Evolutionary conservation across 192 early-diverging fungal genomes (phyloP).

Genomic region (Piromyces finnis): DNA sequence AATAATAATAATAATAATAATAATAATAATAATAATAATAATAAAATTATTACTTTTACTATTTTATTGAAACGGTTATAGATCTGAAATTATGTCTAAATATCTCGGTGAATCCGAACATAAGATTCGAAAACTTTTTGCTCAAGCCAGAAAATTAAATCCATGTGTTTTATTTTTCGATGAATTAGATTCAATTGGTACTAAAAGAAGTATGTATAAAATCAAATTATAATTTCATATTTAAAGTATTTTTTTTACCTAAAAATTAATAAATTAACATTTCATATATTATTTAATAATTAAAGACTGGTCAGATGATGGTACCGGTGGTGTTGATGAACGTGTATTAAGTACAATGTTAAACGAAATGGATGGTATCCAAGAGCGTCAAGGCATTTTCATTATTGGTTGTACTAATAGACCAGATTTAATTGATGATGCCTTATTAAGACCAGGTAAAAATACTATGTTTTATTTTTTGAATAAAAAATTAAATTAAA

Average conservation of each 20-base stretch:
- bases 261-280: too few relatives aligned
- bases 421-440: not conserved
- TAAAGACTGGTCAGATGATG: not conserved
- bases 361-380: constrained; percentile 3
- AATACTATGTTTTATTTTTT: too few relatives aligned
- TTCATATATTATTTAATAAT: too few relatives aligned
- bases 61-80: too few relatives aligned
- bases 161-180: constrained; percentile 91
- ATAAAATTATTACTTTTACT: too few relatives aligned
- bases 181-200: constrained; percentile 79
- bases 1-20: too few relatives aligned
- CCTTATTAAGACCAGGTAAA: not conserved
- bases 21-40: too few relatives aligned
- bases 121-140: constrained; percentile 60
- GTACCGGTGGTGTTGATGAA: not conserved
- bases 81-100: constrained; percentile 85
- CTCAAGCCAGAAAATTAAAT: constrained; percentile 57
- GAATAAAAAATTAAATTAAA: too few relatives aligned
- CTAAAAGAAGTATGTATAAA: constrained; percentile 48
- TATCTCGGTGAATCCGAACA: constrained; percentile 88
- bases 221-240: too few relatives aligned
- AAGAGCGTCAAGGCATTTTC: not conserved
- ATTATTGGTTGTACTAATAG: not conserved
- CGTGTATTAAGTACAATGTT: constrained; percentile 2
- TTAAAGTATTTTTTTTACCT: too few relatives aligned